These are phyloP conservation scores for Monosporozyma solicola DNA, from an alignment of 805 yeast species.

Conservation along the genomic window DNA sequence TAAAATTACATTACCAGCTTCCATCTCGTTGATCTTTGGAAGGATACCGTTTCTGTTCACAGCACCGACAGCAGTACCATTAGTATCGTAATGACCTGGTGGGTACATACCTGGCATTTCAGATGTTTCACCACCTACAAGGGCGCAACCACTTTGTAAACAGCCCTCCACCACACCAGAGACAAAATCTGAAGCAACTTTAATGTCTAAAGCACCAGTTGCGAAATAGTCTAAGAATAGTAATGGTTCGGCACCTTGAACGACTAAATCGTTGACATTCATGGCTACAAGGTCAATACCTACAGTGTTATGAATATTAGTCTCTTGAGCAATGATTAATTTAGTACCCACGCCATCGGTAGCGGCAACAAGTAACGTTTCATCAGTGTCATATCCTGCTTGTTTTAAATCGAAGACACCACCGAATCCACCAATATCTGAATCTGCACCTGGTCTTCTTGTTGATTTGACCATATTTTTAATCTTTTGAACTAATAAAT, in stretches of 20 bases:
- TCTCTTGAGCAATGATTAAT: slow-evolving; percentile 84
- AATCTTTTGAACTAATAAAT: slow-evolving; percentile 78
- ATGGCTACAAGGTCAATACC: slow-evolving; percentile 98
- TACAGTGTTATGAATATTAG: slow-evolving; percentile 89
- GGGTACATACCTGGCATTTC: slow-evolving; percentile 99
- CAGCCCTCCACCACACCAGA: slow-evolving; percentile 96
- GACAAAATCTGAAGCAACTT: slow-evolving; percentile 80
- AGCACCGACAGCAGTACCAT: slow-evolving; percentile 98
- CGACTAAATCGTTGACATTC: slow-evolving; percentile 97
- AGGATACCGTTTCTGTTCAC: slow-evolving; percentile 65
- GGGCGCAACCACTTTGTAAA: slow-evolving; percentile 88
- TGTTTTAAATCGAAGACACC: slow-evolving; percentile 86
- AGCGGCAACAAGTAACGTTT: slow-evolving; percentile 86
- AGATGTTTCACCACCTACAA: slow-evolving; percentile 98
- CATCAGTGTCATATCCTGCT: slow-evolving; percentile 72
- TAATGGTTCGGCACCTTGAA: slow-evolving; percentile 98
- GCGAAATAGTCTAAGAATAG: slow-evolving; percentile 95
- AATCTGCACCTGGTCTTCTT: slow-evolving; percentile 90
- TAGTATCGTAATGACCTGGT: slow-evolving; percentile 92
- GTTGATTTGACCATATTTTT: slow-evolving; percentile 88
- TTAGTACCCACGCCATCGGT: slow-evolving; percentile 99
- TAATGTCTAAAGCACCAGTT: slow-evolving; percentile 79
- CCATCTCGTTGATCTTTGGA: slow-evolving; percentile 63
- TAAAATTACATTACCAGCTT: slow-evolving; percentile 68
- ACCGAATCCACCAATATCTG: slow-evolving; percentile 98